Conservation (phyloP, 1,139 yeast genomes). For the Pichiaceae sp. region DNA sequence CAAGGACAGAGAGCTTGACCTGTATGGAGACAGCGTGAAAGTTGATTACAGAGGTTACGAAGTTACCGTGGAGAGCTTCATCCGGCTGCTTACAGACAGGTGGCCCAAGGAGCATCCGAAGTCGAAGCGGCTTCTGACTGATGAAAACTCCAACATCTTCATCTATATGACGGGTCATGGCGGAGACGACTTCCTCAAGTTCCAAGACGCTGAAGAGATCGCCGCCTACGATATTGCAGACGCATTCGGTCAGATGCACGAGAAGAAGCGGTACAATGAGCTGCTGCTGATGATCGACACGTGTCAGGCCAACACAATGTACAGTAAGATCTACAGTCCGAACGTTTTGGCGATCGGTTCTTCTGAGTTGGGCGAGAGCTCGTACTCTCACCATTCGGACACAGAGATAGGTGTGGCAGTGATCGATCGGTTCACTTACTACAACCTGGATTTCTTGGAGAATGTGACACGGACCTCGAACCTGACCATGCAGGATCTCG, state of each 20-base stretch:
- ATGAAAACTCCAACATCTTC: constrained; percentile 88
- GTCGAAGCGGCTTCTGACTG: constrained; percentile 82
- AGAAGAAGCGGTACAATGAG: constrained; percentile 90
- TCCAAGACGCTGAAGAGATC: constrained; percentile 97
- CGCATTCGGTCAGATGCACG: constrained; percentile 96
- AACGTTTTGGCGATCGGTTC: constrained; percentile 91
- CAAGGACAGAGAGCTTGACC: constrained; percentile 86
- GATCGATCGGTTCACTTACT: constrained; percentile 91
- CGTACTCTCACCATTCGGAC: constrained; percentile 94
- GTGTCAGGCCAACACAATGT: constrained; percentile 98
- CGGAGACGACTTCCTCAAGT: constrained; percentile 92
- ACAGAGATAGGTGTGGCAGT: constrained; percentile 96
- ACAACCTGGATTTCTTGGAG: constrained; percentile 83
- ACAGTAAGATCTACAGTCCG: constrained; percentile 85
- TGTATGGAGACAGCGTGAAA: constrained; percentile 90
- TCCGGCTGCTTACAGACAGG: constrained; percentile 81
- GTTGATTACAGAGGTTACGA: constrained; percentile 97
- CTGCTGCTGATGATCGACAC: constrained; percentile 97
- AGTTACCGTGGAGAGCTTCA: constrained; percentile 93
- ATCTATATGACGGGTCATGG: constrained; percentile 98
- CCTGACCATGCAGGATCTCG: constrained; percentile 70
- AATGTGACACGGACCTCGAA: constrained; percentile 66
- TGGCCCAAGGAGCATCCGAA: constrained; percentile 95
- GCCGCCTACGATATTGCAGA: constrained; percentile 94
- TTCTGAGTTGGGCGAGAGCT: constrained; percentile 79